Base-by-base conservation (phyloP, 768 basidiomycete species). In the Tulasnella sp. region DNA sequence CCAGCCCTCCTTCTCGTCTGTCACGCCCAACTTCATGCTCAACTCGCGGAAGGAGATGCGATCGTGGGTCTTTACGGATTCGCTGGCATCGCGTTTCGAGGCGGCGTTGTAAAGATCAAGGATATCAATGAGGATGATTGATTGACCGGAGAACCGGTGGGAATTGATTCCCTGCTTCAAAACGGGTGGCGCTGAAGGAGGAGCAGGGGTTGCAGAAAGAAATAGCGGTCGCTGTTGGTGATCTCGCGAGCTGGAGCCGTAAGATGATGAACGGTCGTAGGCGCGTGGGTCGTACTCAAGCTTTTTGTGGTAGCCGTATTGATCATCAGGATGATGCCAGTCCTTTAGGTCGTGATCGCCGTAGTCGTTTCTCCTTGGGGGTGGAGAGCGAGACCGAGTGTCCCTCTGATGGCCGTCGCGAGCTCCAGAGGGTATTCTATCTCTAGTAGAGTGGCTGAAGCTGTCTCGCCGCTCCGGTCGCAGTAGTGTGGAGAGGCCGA, bases 71-170 rank as follows among this genome's bases (percentile, higher is more conserved):
- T 25, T 29, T 7, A 12, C n/a, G n/a, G 50, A 19, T 24, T 27
- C 45, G 19, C 8, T 21, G 5, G 43, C 21, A 22, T 59, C 56
- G 19, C 45, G 56, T 15, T 49, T 29, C 17, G 45, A 29, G 7
- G 48, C 56, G 15, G 56, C 49, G 15, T 46, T 46, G n/a, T 49
- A 59, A 8, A 59, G 27, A n/a, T 50, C 49, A 3, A 43, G 56
- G 9, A 59, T 42, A 30, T 59, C 56, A 3, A 59, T 24, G 56
- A 59, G 29, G 21, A 48, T 21, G 45, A 59, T 59, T 5, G 56
- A 45, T 4, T 3, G 22, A 19, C 45, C 3, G 19, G 15, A 45
- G 5, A 19, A 45, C 43, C 43, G 12, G 42, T 17, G 1, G 19
- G 5, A 15, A 15, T 15, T 5, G 15, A 15, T 15, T 5, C 34